phyloP scores from a whole-genome alignment of 805 yeast species.

The Candida montana region DNA sequence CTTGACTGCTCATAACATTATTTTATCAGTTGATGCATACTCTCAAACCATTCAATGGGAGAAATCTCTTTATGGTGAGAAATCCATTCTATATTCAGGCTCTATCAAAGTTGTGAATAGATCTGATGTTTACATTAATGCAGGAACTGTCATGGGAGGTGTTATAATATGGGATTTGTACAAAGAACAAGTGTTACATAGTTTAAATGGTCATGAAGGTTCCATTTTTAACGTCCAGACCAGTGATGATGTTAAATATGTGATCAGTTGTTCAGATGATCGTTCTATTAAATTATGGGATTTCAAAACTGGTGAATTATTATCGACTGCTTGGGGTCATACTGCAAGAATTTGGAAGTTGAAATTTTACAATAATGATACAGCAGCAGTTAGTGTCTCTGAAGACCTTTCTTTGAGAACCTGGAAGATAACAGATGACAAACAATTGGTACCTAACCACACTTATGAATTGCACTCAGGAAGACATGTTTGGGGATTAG shows the following conservation, averaged over 20 bases:
- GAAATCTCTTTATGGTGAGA: slow-evolving; percentile 50
- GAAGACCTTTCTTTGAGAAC: slow-evolving; percentile 84
- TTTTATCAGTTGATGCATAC: slow-evolving; percentile 36
- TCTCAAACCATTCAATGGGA: slow-evolving; percentile 24
- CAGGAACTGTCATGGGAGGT: slow-evolving; percentile 94
- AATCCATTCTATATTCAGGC: slow-evolving; percentile 86
- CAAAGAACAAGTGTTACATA: slow-evolving; percentile 40
- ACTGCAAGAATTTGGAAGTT: slow-evolving; percentile 90
- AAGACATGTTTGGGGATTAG: slow-evolving; percentile 83
- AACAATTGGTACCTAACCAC: slow-evolving; percentile 24
- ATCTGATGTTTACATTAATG: slow-evolving; percentile 53
- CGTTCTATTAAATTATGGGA: slow-evolving; percentile 80
- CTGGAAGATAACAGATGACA: slow-evolving; percentile 49
- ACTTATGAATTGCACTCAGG: slow-evolving; percentile 72
- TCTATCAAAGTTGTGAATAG: slow-evolving; percentile 45
- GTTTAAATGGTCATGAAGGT: slow-evolving; percentile 78
- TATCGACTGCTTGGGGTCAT: slow-evolving; percentile 95
- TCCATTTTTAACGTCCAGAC: slow-evolving; percentile 79
- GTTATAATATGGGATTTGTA: slow-evolving; percentile 69
- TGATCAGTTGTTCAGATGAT: slow-evolving; percentile 90
- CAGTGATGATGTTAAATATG: slow-evolving; percentile 46
- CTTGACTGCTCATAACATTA: slow-evolving; percentile 76
- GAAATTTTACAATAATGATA: slow-evolving; percentile 42
- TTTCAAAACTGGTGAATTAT: slow-evolving; percentile 45
- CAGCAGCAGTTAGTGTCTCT: slow-evolving; percentile 56